These are phyloP conservation scores for Yamadazyma triangularis DNA, from an alignment of 1,139 yeast genomes.

Conservation along the genomic window DNA sequence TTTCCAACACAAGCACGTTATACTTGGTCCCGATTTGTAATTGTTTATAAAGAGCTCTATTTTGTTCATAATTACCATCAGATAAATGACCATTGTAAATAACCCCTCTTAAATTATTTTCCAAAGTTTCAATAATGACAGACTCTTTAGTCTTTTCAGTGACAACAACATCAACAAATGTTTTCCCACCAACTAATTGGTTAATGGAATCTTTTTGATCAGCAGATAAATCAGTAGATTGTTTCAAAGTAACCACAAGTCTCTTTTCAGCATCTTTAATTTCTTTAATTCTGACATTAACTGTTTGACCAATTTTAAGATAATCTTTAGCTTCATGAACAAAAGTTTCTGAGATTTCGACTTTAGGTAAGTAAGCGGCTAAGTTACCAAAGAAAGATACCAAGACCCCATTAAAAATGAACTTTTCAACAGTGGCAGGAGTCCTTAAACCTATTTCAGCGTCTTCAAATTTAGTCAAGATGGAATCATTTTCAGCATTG, in stretches of 20 bases:
- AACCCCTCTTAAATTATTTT: slow-evolving; percentile 62
- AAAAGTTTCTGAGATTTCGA: slow-evolving; percentile 87
- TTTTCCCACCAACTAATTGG: slow-evolving; percentile 54
- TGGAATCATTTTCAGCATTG: slow-evolving; percentile 56
- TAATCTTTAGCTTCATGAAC: slow-evolving; percentile 75
- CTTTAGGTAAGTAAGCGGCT: slow-evolving; percentile 76
- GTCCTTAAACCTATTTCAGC: slow-evolving; percentile 60
- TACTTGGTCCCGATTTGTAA: slow-evolving; percentile 56
- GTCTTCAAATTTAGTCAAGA: slow-evolving; percentile 47
- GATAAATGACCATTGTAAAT: slow-evolving; percentile 71
- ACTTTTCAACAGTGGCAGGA: slow-evolving; percentile 69
- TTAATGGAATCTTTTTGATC: slow-evolving; percentile 47
- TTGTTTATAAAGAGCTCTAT: slow-evolving; percentile 58
- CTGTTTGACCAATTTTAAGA: slow-evolving; percentile 80
- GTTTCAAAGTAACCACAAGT: slow-evolving; percentile 70
- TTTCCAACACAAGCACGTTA: slow-evolving; percentile 63
- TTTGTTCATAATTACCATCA: slow-evolving; percentile 71
- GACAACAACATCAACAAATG: slow-evolving; percentile 58
- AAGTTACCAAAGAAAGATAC: slow-evolving; percentile 78
- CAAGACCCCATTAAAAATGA: slow-evolving; percentile 75
- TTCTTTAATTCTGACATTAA: slow-evolving; percentile 60
- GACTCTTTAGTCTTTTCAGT: slow-evolving; percentile 75
- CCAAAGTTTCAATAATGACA: slow-evolving; percentile 59
- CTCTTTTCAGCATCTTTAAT: slow-evolving; percentile 54
- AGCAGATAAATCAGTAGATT: slow-evolving; percentile 49